Base-by-base conservation (phyloP, 768 basidiomycete species). In the Lentinula sp. region DNA sequence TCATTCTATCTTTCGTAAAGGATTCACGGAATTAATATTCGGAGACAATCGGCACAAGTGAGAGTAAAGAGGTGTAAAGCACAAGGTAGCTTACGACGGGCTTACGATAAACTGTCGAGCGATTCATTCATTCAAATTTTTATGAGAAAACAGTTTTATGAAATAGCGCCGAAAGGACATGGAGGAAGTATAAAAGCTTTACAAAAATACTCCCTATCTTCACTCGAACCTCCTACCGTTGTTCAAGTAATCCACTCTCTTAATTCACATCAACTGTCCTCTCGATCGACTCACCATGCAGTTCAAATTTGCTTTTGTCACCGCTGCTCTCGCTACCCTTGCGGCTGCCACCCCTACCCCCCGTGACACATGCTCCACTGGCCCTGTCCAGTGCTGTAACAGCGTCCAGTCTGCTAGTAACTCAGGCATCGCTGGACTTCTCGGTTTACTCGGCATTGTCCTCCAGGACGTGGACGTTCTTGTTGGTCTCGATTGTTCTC, bases 401-500 rank as follows among this genome's bases (percentile, higher is more conserved):
- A 57, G 39, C 15, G 56, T 57, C 15, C 42, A 57, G 42, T 57
- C 56, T 10, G 56, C 45, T 16, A 43, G 28, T 9, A 54, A 36
- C 35, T 1, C 3, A 35, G 52, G 35, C 32, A 37, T 54, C 7
- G n/a, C 35, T 13, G 8, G 8, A 16, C 16, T 54, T n/a, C 46
- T 57, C 10, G 42, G 57, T 16, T 18, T 59, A n/a, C 56, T 62
- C 15, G 62, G 62, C 37, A 39, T 62, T 48, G 62, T 58, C 10
- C 50, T 62, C 15, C 51, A 36, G 15, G 62, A 59, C 33, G 28
- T 62, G 23, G n/a, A 53, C 43, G 57, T 62, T 32, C 15, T 20
- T 49, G 37, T 62, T 16, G 62, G 62, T n/a, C 15, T 62, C 7
- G 37, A 37, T 45, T 62, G 62, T 57, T 42, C 39, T 12, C 62